Conservation (phyloP, 441 rosid genomes). For the Mallotus repandus region DNA sequence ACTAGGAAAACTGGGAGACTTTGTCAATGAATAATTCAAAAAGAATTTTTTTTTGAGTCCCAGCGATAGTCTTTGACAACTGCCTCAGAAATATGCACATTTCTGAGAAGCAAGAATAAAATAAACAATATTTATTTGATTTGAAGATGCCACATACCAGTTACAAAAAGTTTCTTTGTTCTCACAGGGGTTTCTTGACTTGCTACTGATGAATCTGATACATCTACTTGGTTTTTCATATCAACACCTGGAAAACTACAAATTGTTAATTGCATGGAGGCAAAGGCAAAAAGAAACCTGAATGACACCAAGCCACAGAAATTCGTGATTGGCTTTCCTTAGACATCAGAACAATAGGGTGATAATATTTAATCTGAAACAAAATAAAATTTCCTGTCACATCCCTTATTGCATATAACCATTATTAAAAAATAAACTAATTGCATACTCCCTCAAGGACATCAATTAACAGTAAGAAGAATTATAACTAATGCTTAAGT, state of each 20-base stretch:
- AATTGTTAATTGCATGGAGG: slow-evolving; percentile 3
- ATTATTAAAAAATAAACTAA: background rate
- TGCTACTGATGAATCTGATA: slow-evolving; percentile 36
- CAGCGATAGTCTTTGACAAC: background rate
- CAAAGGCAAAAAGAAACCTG: background rate
- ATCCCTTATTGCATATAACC: background rate
- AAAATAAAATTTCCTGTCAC: background rate
- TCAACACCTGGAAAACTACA: slow-evolving; percentile 38
- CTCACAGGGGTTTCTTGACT: slow-evolving; percentile 38
- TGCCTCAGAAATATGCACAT: background rate
- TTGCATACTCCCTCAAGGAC: background rate
- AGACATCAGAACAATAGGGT: background rate
- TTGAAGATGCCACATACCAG: slow-evolving; percentile 51
- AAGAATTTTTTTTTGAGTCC: background rate
- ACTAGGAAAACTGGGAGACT: background rate
- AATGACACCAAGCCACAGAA: slow-evolving; percentile 7
- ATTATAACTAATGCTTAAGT: background rate
- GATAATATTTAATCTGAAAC: background rate
- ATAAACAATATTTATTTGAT: background rate
- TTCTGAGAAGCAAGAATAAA: background rate
- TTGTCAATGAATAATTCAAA: background rate
- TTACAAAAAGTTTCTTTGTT: slow-evolving; percentile 89
- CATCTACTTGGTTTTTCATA: slow-evolving; percentile 25
- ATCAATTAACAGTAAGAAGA: background rate
- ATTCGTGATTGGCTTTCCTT: background rate